Conservation (phyloP, 2,329 filamentous ascomycete species). For the Monilinia polystroma region DNA sequence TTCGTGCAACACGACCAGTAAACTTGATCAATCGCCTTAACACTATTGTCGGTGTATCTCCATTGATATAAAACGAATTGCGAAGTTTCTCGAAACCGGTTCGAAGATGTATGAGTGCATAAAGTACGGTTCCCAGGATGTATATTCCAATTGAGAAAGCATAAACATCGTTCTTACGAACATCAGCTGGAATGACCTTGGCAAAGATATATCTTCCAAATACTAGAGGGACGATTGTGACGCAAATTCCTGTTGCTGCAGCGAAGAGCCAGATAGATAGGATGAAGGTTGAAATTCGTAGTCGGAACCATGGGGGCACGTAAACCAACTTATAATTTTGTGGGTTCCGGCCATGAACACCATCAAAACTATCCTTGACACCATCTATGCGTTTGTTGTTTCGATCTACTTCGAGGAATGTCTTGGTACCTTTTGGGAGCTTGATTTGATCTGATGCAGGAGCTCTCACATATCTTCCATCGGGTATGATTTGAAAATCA, state of each 20-base stretch:
- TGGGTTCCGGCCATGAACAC: constrained; percentile 54
- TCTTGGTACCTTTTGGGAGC: constrained; percentile 77
- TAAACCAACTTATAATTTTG: constrained; percentile 63
- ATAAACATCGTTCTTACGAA: constrained; percentile 90
- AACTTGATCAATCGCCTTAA: constrained; percentile 29
- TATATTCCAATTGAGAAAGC: constrained; percentile 92
- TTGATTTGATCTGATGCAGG: constrained; percentile 94
- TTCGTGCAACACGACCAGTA: constrained; percentile 39
- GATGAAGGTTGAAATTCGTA: constrained; percentile 81
- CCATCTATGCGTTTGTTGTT: constrained; percentile 65
- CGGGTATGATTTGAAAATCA: constrained; percentile 46
- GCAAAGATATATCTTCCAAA: constrained; percentile 80
- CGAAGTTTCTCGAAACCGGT: constrained; percentile 39
- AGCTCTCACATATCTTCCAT: constrained; percentile 85
- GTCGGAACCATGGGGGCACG: constrained; percentile 79
- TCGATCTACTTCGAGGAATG: constrained; percentile 76
- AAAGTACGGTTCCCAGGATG: constrained; percentile 67
- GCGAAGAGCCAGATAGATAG: constrained; percentile 91
- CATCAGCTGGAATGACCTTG: constrained; percentile 65
- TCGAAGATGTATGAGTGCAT: constrained; percentile 55
- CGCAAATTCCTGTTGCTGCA: constrained; percentile 77
- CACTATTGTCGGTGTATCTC: constrained; percentile 36
- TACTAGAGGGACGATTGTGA: constrained; percentile 82
- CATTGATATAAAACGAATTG: constrained; percentile 35
- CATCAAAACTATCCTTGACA: constrained; percentile 50